Base-by-base conservation (phyloP, 768 basidiomycete species). In the Tephrocybe sp. region DNA sequence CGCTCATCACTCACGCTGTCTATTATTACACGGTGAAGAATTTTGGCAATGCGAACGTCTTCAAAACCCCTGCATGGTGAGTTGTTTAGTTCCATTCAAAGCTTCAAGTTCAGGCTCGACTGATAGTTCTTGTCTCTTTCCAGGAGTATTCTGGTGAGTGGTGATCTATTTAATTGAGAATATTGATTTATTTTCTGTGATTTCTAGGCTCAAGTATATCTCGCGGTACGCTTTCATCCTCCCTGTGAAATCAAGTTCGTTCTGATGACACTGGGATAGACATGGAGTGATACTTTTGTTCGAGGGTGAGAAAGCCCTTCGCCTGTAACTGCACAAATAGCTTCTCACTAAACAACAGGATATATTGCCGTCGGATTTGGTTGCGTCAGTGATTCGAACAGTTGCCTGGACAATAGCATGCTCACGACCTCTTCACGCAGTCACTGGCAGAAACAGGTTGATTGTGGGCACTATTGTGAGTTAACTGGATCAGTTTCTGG, bases 351-450 rank as follows among this genome's bases (percentile, higher is more conserved):
- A 19, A 21, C n/a, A 15, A 13, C 30, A 44, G 31, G 8, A 30
- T 44, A 5, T 41, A 41, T 26, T 41, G 40, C 40, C 40, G 40
- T 41, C 40, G 40, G n/a, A 41, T 44, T 44, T 44, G 43, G 43
- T 18, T 44, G 13, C 9, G 43, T 44, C 6, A 6, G 19, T 31
- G n/a, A 3, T 32, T 4, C n/a, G 26, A 4, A 15, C 15, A 15
- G 13, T 6, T 31, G 28, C 3, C 4, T 21, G 19, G n/a, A 1
- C 11, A 5, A 16, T 31, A 9, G 19, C 8, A 11, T 38, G 13
- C 16, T 44, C 9, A 44, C 19, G 16, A 6, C 30, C 9, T 32
- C 32, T 5, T 21, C n/a, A n/a, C 18, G 16, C 18, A 44, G 43
- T 44, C n/a, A 34, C 18, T 12, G 30, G 30, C 9, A 44, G 21